These are phyloP conservation scores for Candida khao-thaluensis DNA, from an alignment of 805 yeast species.

Conservation along the genomic window DNA sequence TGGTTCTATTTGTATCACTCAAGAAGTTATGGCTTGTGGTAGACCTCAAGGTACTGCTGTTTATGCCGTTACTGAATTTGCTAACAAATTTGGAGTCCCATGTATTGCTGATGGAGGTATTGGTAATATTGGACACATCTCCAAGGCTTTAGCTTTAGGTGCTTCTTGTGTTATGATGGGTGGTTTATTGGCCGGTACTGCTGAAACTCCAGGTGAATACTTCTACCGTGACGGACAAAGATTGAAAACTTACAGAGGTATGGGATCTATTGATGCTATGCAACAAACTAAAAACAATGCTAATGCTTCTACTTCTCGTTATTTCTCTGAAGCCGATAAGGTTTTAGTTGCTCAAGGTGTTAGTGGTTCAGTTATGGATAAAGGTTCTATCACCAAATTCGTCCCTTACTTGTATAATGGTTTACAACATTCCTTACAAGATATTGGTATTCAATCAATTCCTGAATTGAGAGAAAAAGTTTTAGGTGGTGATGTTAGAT, in stretches of 20 bases:
- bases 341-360: conserved; percentile 99
- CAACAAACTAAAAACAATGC: conserved; percentile 83
- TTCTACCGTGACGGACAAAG: conserved; percentile 98
- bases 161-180: conserved; percentile 99
- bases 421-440: conserved; percentile 98
- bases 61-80: conserved; percentile 88
- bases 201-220: conserved; percentile 98
- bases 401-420: conserved; percentile 93
- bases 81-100: conserved; percentile 95
- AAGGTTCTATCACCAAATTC: conserved; percentile 92
- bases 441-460: conserved; percentile 81
- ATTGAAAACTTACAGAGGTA: conserved; percentile 96
- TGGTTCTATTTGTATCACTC: conserved; percentile 98
- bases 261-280: conserved; percentile 99
- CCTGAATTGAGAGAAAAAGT: conserved; percentile 62
- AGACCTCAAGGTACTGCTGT: conserved; percentile 99
- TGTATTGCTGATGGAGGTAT: conserved; percentile 99
- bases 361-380: conserved; percentile 93
- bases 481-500: conserved; percentile 71
- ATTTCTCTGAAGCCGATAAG: conserved; percentile 92
- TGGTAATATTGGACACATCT: conserved; percentile 96
- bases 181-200: conserved; percentile 96
- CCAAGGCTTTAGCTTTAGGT: conserved; percentile 95
- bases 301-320: conserved; percentile 97
- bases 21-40: conserved; percentile 99